These are phyloP conservation scores for Crotalaria pallida DNA, from an alignment of 306 rosid species.

Conservation along the genomic window DNA sequence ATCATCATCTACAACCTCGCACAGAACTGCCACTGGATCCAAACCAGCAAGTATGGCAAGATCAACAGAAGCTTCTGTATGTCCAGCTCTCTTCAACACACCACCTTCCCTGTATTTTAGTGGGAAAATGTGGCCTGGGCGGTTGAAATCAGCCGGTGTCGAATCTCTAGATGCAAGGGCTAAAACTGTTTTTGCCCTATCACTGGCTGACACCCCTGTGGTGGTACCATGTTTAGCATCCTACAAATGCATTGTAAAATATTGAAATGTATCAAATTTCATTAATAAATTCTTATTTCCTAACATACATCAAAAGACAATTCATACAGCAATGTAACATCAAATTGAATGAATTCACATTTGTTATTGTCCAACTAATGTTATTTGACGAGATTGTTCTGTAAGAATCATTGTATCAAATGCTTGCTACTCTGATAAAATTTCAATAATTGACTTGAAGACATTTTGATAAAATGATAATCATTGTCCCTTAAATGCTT, in stretches of 20 bases:
- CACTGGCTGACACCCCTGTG: constrained; percentile 90
- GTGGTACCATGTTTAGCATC: constrained; percentile 82
- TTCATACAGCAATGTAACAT: background rate
- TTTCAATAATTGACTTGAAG: background rate
- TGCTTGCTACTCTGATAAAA: background rate
- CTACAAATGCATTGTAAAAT: constrained; percentile 33
- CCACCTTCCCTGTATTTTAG: constrained; percentile 93
- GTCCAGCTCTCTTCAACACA: constrained; percentile 95
- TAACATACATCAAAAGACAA: background rate
- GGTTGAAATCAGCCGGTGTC: constrained; percentile 76
- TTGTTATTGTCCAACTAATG: too few relatives aligned
- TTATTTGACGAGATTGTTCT: too few relatives aligned
- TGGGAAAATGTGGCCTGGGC: constrained; percentile 97
- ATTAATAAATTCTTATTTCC: background rate
- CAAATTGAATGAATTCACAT: too few relatives aligned
- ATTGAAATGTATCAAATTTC: constrained; percentile 16
- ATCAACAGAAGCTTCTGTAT: constrained; percentile 95
- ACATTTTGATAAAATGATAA: background rate
- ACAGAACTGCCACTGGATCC: constrained; percentile 69
- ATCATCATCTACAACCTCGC: constrained; percentile 96
- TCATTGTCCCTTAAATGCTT: background rate
- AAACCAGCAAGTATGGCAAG: constrained; percentile 83
- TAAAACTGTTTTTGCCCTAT: constrained; percentile 83
- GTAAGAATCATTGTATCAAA: too few relatives aligned
- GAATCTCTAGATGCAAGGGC: constrained; percentile 88